Evolutionary conservation across 1,139 yeast species (phyloP).

Genomic region (Scheffersomyces lignicola): DNA sequence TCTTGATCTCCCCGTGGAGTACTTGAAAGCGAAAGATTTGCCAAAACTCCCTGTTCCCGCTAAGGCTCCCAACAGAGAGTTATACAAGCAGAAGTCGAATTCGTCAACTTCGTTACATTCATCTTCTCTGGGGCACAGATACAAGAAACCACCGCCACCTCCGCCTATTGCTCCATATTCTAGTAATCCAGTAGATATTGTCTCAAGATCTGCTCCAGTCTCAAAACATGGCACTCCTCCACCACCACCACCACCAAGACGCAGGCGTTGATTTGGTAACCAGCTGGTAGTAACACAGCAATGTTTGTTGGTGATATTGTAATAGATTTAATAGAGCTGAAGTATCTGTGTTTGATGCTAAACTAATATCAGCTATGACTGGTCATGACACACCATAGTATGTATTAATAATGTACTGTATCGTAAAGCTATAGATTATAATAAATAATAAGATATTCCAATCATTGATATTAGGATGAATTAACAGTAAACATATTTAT

Average conservation of each 20-base stretch:
- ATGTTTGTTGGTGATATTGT: neutral
- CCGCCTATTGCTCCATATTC: conserved; percentile 21
- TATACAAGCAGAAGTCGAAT: conserved; percentile 7
- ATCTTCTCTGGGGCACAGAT: conserved; percentile 25
- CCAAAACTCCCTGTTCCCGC: conserved; percentile 14
- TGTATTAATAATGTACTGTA: no score
- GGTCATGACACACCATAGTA: no score
- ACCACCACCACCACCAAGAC: conserved; percentile 21
- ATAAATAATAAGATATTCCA: neutral
- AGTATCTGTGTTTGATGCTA: no score
- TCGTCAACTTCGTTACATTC: conserved; percentile 20
- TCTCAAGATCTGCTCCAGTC: neutral
- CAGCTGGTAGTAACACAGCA: neutral
- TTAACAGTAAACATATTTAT: neutral
- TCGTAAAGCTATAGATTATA: no score
- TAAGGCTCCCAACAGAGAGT: conserved; percentile 2
- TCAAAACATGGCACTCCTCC: conserved; percentile 7
- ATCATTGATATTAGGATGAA: neutral
- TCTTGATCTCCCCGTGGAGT: conserved; percentile 38
- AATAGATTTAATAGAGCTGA: no score
- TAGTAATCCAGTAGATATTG: conserved; percentile 3
- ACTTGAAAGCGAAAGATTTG: conserved; percentile 20
- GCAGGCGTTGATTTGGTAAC: conserved; percentile 13
- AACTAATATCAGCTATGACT: no score
- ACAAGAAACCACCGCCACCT: conserved; percentile 44